Conservation (phyloP, 2,329 filamentous ascomycete genomes). For the Penicillium janthinellum region DNA sequence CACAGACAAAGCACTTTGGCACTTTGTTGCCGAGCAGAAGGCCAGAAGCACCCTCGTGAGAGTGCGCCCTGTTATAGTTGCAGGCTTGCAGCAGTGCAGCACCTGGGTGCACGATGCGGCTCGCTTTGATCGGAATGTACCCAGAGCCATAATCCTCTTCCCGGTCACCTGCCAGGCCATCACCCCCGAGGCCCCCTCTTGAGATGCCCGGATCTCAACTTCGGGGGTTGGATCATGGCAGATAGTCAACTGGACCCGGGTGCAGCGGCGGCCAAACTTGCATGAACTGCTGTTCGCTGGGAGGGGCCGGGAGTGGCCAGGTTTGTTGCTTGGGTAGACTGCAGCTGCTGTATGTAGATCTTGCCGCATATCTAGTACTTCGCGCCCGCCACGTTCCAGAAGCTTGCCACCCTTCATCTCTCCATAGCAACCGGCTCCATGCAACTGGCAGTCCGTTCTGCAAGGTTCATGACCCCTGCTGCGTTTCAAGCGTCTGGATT, state of each 20-base stretch:
- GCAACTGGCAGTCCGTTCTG: slow-evolving; percentile 1
- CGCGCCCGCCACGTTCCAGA: neutral
- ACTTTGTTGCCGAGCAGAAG: slow-evolving; percentile 10
- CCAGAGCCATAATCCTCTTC: neutral
- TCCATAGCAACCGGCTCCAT: neutral
- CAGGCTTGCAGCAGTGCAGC: slow-evolving; percentile 9
- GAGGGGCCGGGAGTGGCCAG: neutral
- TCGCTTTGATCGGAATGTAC: neutral
- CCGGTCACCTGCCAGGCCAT: neutral
- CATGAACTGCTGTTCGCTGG: slow-evolving; percentile 26
- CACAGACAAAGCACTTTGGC: slow-evolving; percentile 10
- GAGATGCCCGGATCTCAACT: slow-evolving; percentile 12
- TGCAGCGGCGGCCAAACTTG: slow-evolving; percentile 13
- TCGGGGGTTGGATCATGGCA: slow-evolving; percentile 4
- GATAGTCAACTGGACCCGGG: slow-evolving; percentile 2
- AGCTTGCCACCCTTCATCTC: neutral
- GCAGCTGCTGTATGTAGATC: neutral
- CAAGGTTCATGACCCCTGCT: slow-evolving; percentile 9
- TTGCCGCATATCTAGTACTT: neutral
- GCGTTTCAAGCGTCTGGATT: neutral
- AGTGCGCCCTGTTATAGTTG: neutral
- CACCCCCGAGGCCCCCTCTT: neutral
- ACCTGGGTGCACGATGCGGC: slow-evolving; percentile 1
- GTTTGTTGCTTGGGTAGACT: neutral
- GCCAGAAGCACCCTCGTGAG: slow-evolving; percentile 12